These are phyloP conservation scores for Diplogelasinospora grovesii DNA, from an alignment of 495 filamentous ascomycete genomes.

Conservation along the genomic window DNA sequence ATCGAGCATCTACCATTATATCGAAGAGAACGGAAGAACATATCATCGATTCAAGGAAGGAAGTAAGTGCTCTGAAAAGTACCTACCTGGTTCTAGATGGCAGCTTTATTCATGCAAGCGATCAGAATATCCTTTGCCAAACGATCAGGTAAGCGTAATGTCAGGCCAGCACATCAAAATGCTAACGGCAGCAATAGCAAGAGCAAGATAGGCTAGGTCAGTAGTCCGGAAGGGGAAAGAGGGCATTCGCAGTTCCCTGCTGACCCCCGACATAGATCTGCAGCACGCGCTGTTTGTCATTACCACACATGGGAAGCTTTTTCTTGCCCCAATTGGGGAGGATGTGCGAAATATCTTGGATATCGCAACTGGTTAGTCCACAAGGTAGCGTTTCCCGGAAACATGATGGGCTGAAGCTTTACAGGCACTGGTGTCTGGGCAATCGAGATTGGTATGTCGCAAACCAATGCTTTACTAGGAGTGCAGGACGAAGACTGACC, in stretches of 20 bases:
- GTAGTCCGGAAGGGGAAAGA: too few species aligned
- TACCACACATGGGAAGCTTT: conserved; percentile 33
- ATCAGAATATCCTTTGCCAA: conserved; percentile 17
- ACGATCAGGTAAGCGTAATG: conserved; percentile 15
- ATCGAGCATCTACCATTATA: conserved; percentile 3
- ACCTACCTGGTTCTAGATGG: too few species aligned
- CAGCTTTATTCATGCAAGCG: conserved; percentile 3
- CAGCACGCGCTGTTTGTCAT: conserved; percentile 41
- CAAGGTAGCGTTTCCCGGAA: too few species aligned
- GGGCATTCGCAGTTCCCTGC: too few species aligned
- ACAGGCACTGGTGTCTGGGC: conserved; percentile 33
- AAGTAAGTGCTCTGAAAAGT: too few species aligned
- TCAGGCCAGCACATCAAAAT: too few species aligned
- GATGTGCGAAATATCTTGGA: conserved; percentile 31
- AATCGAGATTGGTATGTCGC: conserved; percentile 14
- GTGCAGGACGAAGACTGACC: conserved; percentile 1
- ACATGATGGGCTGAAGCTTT: too few species aligned
- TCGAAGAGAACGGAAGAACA: conserved; percentile 3
- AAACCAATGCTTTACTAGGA: too few species aligned
- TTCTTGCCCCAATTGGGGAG: conserved; percentile 30
- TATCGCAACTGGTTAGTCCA: conserved; percentile 27
- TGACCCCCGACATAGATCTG: conserved; percentile 14
- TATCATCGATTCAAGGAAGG: conserved; percentile 3
- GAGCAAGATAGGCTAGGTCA: conserved; percentile 39
- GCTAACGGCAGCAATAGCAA: conserved; percentile 11